These are phyloP conservation scores for Syzygium malaccense DNA, from an alignment of 441 rosid genomes.

Conservation along the genomic window DNA sequence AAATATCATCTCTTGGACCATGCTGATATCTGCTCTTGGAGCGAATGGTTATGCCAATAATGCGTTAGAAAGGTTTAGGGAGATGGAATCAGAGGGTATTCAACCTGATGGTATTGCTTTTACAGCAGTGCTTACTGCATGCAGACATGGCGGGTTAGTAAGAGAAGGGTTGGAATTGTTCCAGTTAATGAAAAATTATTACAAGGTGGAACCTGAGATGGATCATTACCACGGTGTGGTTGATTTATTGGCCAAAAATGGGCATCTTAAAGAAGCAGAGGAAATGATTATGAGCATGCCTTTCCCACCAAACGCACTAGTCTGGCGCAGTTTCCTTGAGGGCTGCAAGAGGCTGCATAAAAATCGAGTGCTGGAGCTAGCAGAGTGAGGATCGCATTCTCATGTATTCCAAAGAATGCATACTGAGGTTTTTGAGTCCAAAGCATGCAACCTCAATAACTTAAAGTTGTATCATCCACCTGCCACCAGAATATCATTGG, in stretches of 20 bases:
- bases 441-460: background rate
- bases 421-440: background rate
- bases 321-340: constrained; percentile 71
- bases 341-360: constrained; percentile 40
- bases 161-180: constrained; percentile 67
- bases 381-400: background rate
- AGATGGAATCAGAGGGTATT: constrained; percentile 40
- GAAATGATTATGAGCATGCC: constrained; percentile 59
- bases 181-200: constrained; percentile 30
- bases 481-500: background rate
- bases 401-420: background rate
- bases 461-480: background rate
- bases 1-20: constrained; percentile 72
- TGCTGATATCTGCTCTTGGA: constrained; percentile 63
- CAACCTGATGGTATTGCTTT: constrained; percentile 70
- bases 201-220: constrained; percentile 53
- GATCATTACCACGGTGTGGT: constrained; percentile 70
- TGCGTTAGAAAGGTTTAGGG: constrained; percentile 50
- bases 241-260: constrained; percentile 52
- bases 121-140: constrained; percentile 51
- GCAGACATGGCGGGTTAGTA: constrained; percentile 67
- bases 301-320: constrained; percentile 46
- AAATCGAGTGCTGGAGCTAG: background rate
- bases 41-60: constrained; percentile 46
- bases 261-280: constrained; percentile 61